Evolutionary conservation across 108 stramenopile species (phyloP).

Genomic region (Nitzschia palea): DNA sequence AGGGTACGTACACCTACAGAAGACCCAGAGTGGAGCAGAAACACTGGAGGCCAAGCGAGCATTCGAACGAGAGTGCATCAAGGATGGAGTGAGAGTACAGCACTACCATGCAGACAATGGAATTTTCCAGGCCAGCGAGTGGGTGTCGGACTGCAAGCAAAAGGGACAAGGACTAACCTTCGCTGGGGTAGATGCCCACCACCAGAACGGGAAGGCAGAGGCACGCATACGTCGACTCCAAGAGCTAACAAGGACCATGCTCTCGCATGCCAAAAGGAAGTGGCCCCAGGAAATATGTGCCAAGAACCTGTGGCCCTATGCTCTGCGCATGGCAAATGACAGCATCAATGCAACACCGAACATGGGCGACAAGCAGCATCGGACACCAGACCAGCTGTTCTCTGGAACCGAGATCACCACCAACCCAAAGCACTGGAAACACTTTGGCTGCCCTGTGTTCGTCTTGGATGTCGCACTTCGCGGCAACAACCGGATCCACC

Average conservation of each 20-base stretch:
- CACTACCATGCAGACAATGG: conserved; percentile 67
- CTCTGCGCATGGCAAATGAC: conserved; percentile 32
- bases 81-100: conserved; percentile 21
- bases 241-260: not conserved
- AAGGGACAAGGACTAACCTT: conserved; percentile 40
- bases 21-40: conserved; percentile 31
- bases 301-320: conserved; percentile 58
- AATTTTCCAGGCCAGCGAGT: conserved; percentile 35
- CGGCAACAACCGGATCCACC: not conserved
- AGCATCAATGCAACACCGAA: conserved; percentile 17
- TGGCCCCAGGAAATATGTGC: conserved; percentile 38
- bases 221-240: conserved; percentile 20
- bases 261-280: not conserved
- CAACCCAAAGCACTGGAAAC: not conserved
- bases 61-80: conserved; percentile 27
- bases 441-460: conserved; percentile 14
- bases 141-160: conserved; percentile 10
- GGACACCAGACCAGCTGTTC: conserved; percentile 22
- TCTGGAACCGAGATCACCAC: conserved; percentile 7
- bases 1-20: conserved; percentile 37
- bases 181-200: conserved; percentile 56
- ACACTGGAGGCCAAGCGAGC: conserved; percentile 40
- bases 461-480: conserved; percentile 16
- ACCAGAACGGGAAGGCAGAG: conserved; percentile 56
- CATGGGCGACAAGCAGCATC: not conserved